Base-by-base conservation (phyloP, 306 rosid species). In the Dicorynia guianensis region DNA sequence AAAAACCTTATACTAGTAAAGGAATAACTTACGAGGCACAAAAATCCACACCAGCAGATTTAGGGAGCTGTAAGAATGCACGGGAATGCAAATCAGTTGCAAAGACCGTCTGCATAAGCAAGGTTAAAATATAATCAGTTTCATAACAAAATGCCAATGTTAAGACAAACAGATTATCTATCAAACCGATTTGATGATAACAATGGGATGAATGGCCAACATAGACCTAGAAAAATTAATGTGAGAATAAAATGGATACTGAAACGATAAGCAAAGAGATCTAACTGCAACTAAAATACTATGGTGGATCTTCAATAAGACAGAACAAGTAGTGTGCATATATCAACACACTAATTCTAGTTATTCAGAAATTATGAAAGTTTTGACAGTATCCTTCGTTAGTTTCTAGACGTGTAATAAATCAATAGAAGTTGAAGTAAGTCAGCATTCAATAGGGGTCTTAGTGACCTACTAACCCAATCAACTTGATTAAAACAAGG, bases 71-170 rank as follows among this genome's bases (percentile, higher is more conserved):
- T 80, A 92, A 83, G 79, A 90, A 92, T 68, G 89, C 80, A 36
- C 98, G 96, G 79, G 97, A 92, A 72, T 95, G 93, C 87, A 95
- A 86, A 85, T 95, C 98, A 63, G 97, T 95, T 8, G 95, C 96
- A 86, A 90, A 95, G 42, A 95, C 97, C 44, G 94, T 92, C 98
- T 95, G 93, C 85, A 86, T 40, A 79, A 69, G 69, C 30, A 75
- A 73, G 54, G 83, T 35, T 57, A 76, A 38, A 72, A 52, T 56
- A 79, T 44, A 59, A 36, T 72, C 74, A 74, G 25, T 34, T 76
- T 36, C 59, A 53, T 17, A 54, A 60, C 59, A 65, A 69, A 19
- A 76, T 11, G 44, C 63, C 43, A 67, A 20, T 6, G 19, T 4
- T 10, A 20, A 36, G 8, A 38, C 18, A 38, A 18, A 46, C 53